A percentile compares a stretch with the other conserved stretches of the same genome.
Evolutionary conservation across 768 basidiomycete genomes (phyloP).

Genomic region (Psilocybe sp.): DNA sequence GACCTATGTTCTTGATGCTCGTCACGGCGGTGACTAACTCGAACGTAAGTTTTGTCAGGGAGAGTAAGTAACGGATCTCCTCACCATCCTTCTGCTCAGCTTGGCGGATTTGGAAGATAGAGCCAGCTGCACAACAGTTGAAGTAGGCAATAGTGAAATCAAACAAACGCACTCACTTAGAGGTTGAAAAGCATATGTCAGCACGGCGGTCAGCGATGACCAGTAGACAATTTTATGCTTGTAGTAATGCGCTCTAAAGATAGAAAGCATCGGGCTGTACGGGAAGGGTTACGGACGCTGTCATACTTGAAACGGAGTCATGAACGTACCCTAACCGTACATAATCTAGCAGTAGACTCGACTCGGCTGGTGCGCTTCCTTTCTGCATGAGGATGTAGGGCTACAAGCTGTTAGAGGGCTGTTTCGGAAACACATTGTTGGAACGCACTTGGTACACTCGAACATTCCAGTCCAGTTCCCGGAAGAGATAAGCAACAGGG

Average conservation of each 20-base stretch:
- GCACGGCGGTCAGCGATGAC: slow-evolving; percentile 47
- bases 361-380: slow-evolving; percentile 51
- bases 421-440: not conserved
- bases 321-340: slow-evolving; percentile 30
- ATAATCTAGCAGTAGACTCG: slow-evolving; percentile 66
- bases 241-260: slow-evolving; percentile 46
- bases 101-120: slow-evolving; percentile 37
- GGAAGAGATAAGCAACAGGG: slow-evolving; percentile 50
- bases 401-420: slow-evolving; percentile 26
- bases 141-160: not conserved
- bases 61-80: not conserved
- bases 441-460: slow-evolving; percentile 54
- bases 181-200: slow-evolving; percentile 52
- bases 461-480: slow-evolving; percentile 50
- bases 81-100: slow-evolving; percentile 21
- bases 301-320: not conserved
- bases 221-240: slow-evolving; percentile 53
- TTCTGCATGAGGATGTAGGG: slow-evolving; percentile 58
- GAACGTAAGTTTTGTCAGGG: not conserved
- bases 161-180: slow-evolving; percentile 37
- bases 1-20: slow-evolving; percentile 40
- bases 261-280: slow-evolving; percentile 40
- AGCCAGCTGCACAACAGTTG: slow-evolving; percentile 30
- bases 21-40: slow-evolving; percentile 34
- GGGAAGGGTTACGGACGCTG: not conserved